These are phyloP conservation scores for Dothiorella sarmentorum DNA, from an alignment of 2,329 filamentous ascomycete species.

Conservation along the genomic window DNA sequence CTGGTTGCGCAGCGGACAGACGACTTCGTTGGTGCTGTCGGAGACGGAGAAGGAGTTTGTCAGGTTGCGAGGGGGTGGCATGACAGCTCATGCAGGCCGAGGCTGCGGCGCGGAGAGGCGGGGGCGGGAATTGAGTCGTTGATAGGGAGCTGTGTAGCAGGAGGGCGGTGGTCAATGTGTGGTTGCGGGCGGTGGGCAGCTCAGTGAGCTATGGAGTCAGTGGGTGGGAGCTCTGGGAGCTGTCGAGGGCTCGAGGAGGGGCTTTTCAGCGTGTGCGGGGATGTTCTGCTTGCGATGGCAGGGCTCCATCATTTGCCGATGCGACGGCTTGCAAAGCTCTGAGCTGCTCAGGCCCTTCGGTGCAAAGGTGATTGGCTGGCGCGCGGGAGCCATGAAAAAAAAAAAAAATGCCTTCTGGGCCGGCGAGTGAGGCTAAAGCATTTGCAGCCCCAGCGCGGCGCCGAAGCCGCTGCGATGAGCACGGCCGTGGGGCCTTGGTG, in stretches of 20 bases:
- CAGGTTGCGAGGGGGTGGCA: slow-evolving; percentile 85
- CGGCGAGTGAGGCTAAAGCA: not conserved
- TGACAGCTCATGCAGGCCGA: slow-evolving; percentile 44
- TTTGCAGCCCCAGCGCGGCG: not conserved
- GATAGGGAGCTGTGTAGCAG: not conserved
- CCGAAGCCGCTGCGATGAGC: not conserved
- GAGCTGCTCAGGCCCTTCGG: slow-evolving; percentile 3
- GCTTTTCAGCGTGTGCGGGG: slow-evolving; percentile 16
- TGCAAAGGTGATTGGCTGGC: slow-evolving; percentile 16
- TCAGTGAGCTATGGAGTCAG: not conserved
- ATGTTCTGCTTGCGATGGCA: slow-evolving; percentile 12
- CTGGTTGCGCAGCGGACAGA: slow-evolving; percentile 92
- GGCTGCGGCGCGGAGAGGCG: slow-evolving; percentile 40
- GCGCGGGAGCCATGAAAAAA: slow-evolving; percentile 4
- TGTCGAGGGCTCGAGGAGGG: slow-evolving; percentile 11
- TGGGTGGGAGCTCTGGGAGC: not conserved
- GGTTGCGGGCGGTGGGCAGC: not conserved
- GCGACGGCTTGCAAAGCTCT: slow-evolving; percentile 14
- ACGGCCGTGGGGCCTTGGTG: not conserved
- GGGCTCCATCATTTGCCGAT: slow-evolving; percentile 13
- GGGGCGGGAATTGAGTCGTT: slow-evolving; percentile 21
- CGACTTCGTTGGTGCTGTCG: slow-evolving; percentile 91
- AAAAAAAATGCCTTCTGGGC: slow-evolving; percentile 5
- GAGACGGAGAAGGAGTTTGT: slow-evolving; percentile 89
- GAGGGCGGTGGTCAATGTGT: not conserved